A percentile compares a stretch with the other conserved stretches of the same genome.
These are phyloP conservation scores for Penicillium sp. DNA, from an alignment of 2,329 filamentous ascomycete genomes.

Conservation along the genomic window DNA sequence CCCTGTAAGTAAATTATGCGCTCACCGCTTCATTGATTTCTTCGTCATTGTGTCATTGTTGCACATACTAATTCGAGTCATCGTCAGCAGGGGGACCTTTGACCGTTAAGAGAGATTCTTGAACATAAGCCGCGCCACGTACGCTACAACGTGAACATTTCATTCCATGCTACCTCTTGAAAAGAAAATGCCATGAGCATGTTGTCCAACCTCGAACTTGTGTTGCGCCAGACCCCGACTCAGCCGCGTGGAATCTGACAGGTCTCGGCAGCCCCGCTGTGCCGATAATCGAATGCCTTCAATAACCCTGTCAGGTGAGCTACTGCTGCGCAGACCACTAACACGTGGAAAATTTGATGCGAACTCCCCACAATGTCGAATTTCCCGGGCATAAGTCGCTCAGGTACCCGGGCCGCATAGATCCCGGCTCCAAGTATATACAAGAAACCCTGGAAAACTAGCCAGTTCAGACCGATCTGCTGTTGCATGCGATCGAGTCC, in stretches of 20 bases:
- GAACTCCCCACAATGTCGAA: conserved; percentile 93
- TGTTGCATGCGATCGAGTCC: conserved; percentile 64
- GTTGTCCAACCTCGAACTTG: conserved; percentile 21
- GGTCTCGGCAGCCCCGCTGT: conserved; percentile 56
- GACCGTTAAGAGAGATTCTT: conserved; percentile 1
- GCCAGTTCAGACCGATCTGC: conserved; percentile 76
- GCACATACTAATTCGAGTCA: conserved; percentile 22
- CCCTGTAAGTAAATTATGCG: background rate
- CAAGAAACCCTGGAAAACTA: conserved; percentile 73
- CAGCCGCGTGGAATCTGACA: conserved; percentile 41
- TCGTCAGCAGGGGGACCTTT: conserved; percentile 22
- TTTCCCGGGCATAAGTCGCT: conserved; percentile 69
- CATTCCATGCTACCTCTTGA: conserved; percentile 19
- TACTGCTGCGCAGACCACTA: conserved; percentile 78
- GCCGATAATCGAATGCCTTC: conserved; percentile 82
- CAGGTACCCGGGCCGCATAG: conserved; percentile 82
- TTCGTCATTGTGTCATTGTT: conserved; percentile 24
- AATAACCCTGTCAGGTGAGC: conserved; percentile 78
- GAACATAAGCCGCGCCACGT: conserved; percentile 4
- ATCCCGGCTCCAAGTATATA: conserved; percentile 84
- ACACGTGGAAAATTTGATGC: conserved; percentile 92
- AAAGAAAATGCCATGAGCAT: conserved; percentile 18
- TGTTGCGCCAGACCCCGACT: conserved; percentile 10
- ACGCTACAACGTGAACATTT: conserved; percentile 13
- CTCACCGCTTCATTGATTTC: conserved; percentile 16